Percentiles rank a stretch among this genome's conserved stretches.
These are phyloP conservation scores for Tricholoma sp. DNA, from an alignment of 768 basidiomycete species.

Conservation along the genomic window DNA sequence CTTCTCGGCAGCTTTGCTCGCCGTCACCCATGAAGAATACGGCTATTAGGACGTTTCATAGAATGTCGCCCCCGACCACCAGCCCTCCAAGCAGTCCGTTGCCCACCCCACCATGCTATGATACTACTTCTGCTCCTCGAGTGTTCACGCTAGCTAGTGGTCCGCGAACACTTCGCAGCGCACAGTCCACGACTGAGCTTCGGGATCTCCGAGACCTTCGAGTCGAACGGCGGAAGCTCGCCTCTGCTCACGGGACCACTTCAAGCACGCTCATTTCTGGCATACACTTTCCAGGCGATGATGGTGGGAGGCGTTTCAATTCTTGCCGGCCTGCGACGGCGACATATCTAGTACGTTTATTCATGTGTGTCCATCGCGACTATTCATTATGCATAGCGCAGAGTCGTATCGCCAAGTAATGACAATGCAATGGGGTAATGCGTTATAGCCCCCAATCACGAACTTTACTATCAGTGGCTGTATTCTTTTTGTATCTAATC, in stretches of 20 bases:
- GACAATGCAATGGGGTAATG: constrained; percentile 41
- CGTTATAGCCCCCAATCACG: constrained; percentile 23
- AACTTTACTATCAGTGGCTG: too few species aligned
- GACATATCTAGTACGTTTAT: constrained; percentile 5
- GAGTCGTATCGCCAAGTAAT: not conserved
- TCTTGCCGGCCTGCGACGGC: not conserved
- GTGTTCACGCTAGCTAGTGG: not conserved
- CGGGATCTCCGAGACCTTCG: constrained; percentile 11
- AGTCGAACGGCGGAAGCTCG: constrained; percentile 1
- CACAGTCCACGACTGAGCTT: constrained; percentile 19
- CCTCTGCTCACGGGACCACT: constrained; percentile 17
- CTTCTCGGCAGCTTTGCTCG: constrained; percentile 7
- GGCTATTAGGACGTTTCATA: constrained; percentile 9
- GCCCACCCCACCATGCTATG: constrained; percentile 23
- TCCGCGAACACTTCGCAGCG: constrained; percentile 13
- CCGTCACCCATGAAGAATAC: constrained; percentile 11
- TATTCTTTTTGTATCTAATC: too few species aligned
- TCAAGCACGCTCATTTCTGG: constrained; percentile 16
- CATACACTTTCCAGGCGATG: not conserved
- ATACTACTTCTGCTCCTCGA: constrained; percentile 5
- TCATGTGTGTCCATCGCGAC: not conserved
- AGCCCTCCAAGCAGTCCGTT: constrained; percentile 34
- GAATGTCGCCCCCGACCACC: constrained; percentile 26
- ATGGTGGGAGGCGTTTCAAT: not conserved
- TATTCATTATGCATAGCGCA: not conserved